A percentile compares a stretch with the other conserved stretches of the same genome.
phyloP scores from a whole-genome alignment of 495 filamentous ascomycete genomes.

The Penicillium pancosmium region DNA sequence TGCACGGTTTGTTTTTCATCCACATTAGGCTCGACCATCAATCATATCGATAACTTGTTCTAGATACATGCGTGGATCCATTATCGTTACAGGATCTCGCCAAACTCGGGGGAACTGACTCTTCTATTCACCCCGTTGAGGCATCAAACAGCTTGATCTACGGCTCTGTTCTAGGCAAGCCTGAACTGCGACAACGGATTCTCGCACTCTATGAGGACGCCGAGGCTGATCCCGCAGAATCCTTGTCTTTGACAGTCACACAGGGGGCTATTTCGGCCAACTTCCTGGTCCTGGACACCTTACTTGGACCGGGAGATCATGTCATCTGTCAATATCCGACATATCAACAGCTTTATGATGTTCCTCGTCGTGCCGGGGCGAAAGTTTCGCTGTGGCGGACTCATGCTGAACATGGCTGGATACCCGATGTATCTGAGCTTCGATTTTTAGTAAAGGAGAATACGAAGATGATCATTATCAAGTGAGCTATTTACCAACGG shows the following conservation, averaged over 20 bases:
- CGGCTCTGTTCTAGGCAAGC: conserved; percentile 5
- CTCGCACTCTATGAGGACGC: conserved; percentile 28
- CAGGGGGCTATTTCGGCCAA: conserved; percentile 80
- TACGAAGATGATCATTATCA: conserved; percentile 67
- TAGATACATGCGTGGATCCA: conserved; percentile 21
- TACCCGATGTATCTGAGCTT: conserved; percentile 64
- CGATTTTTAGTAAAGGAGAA: conserved; percentile 62
- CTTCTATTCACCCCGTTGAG: neutral
- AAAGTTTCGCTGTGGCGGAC: conserved; percentile 77
- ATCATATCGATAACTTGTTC: neutral
- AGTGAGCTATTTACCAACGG: conserved; percentile 32
- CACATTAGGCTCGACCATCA: neutral
- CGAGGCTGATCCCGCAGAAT: conserved; percentile 32
- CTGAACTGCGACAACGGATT: conserved; percentile 7
- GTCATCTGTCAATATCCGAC: conserved; percentile 82
- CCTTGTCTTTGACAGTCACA: conserved; percentile 57
- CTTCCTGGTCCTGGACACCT: conserved; percentile 67
- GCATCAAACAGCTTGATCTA: conserved; percentile 5
- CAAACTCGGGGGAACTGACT: neutral
- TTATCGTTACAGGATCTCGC: conserved; percentile 11
- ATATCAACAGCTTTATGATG: conserved; percentile 79
- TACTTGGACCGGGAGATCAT: conserved; percentile 75
- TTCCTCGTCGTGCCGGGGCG: conserved; percentile 72
- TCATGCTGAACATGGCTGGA: conserved; percentile 59
- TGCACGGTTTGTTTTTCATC: conserved; percentile 10